These are phyloP conservation scores for Fusarium sp. DNA, from an alignment of 2,329 filamentous ascomycete genomes.

Conservation along the genomic window DNA sequence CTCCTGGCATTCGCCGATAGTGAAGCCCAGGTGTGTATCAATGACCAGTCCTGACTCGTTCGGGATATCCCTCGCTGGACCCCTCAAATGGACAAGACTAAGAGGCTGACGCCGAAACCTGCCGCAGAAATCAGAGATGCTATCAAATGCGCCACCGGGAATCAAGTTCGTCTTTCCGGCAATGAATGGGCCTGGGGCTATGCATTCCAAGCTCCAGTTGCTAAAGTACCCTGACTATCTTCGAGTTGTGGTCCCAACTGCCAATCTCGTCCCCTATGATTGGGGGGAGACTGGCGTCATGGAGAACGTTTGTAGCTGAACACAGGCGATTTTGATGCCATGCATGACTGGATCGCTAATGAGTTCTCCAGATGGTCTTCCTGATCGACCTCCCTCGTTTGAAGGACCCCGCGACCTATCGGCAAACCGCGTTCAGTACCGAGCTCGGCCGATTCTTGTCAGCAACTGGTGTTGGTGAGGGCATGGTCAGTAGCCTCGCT, in stretches of 20 bases:
- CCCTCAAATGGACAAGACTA: conserved; percentile 5
- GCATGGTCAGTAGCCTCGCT: conserved; percentile 72
- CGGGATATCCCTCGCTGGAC: background rate
- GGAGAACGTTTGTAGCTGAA: conserved; percentile 73
- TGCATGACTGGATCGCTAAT: conserved; percentile 31
- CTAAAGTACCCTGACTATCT: conserved; percentile 80
- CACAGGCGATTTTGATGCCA: conserved; percentile 19
- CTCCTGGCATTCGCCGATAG: conserved; percentile 65
- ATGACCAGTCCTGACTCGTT: conserved; percentile 10
- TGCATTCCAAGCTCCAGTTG: conserved; percentile 96
- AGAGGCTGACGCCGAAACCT: conserved; percentile 30
- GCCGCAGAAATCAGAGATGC: conserved; percentile 57
- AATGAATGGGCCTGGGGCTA: conserved; percentile 77
- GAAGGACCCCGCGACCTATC: conserved; percentile 44
- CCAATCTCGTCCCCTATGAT: conserved; percentile 85
- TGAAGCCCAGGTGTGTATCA: conserved; percentile 59
- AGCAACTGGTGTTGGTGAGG: conserved; percentile 71
- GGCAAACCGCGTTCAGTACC: conserved; percentile 66
- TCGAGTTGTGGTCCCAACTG: conserved; percentile 84
- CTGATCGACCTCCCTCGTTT: conserved; percentile 87
- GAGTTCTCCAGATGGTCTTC: conserved; percentile 72
- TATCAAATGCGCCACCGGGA: conserved; percentile 57
- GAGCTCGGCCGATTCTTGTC: conserved; percentile 77
- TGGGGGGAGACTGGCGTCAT: conserved; percentile 88
- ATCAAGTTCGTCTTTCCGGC: conserved; percentile 83